A percentile compares a stretch with the other conserved stretches of the same genome.
phyloP scores from a whole-genome alignment of 2,329 filamentous ascomycete genomes.

The Metarhizium anisopliae region DNA sequence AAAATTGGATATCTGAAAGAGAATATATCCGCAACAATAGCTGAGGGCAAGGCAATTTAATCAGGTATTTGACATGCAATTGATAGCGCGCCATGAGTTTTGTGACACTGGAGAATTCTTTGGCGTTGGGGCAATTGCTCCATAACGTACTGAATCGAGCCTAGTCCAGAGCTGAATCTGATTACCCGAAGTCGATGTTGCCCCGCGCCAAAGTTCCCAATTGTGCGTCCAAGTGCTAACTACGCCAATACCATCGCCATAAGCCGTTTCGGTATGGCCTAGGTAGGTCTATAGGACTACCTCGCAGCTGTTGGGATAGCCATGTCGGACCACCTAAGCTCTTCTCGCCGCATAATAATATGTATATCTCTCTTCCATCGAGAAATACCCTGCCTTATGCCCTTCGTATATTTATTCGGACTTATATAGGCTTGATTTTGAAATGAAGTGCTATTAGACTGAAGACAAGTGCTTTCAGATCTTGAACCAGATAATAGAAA shows the following conservation, averaged over 20 bases:
- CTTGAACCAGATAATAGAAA: slow-evolving; percentile 98
- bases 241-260: not conserved
- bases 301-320: not conserved
- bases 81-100: not conserved
- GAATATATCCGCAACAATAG: not conserved
- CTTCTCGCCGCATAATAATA: not conserved
- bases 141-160: not conserved
- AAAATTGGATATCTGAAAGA: not conserved
- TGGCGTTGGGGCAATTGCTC: not conserved
- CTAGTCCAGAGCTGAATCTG: not conserved
- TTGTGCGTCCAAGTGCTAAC: not conserved
- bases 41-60: not conserved
- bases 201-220: not conserved
- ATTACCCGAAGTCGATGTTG: not conserved
- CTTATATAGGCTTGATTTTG: slow-evolving; percentile 76
- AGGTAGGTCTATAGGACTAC: too few species aligned
- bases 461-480: slow-evolving; percentile 93
- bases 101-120: not conserved
- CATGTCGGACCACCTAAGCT: not conserved
- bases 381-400: not conserved
- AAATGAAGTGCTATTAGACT: slow-evolving; percentile 95
- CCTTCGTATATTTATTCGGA: slow-evolving; percentile 16
- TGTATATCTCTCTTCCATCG: not conserved
- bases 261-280: not conserved
- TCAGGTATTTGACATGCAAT: not conserved